A percentile compares a stretch with the other conserved stretches of the same genome.
Conservation (phyloP, 306 rosid genomes). For the Castanea crenata region DNA sequence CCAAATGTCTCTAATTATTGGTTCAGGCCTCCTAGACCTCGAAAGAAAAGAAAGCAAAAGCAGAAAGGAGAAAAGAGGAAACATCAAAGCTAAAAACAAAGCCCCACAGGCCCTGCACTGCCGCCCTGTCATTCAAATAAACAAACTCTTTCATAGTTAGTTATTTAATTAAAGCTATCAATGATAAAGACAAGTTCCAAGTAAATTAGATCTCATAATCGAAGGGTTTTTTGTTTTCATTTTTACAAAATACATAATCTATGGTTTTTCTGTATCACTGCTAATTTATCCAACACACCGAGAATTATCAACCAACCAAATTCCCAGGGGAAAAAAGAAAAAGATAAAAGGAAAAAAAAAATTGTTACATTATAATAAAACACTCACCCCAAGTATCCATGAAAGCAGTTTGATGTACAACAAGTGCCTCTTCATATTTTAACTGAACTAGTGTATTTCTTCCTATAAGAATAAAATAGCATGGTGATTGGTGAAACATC, state of each 20-base stretch:
- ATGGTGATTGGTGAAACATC: neutral
- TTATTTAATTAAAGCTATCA: neutral
- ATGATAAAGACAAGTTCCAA: neutral
- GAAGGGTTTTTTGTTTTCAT: neutral
- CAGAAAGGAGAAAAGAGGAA: neutral
- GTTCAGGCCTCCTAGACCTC: neutral
- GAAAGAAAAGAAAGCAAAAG: neutral
- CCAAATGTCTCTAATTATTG: neutral
- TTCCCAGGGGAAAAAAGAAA: neutral
- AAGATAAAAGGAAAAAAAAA: neutral
- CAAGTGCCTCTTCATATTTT: neutral
- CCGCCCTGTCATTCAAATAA: neutral
- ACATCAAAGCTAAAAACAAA: neutral
- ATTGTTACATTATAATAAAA: neutral
- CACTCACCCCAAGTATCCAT: neutral
- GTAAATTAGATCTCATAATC: neutral
- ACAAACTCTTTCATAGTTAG: neutral
- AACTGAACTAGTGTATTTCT: conserved; percentile 4
- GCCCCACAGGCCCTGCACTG: neutral
- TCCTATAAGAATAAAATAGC: neutral
- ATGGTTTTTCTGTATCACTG: neutral
- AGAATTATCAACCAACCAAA: neutral
- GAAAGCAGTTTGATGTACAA: conserved; percentile 13
- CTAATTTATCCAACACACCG: neutral
- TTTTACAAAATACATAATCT: too few species aligned